phyloP scores from a whole-genome alignment of 2,329 filamentous ascomycete species.

The Hymenoscyphus occultus region DNA sequence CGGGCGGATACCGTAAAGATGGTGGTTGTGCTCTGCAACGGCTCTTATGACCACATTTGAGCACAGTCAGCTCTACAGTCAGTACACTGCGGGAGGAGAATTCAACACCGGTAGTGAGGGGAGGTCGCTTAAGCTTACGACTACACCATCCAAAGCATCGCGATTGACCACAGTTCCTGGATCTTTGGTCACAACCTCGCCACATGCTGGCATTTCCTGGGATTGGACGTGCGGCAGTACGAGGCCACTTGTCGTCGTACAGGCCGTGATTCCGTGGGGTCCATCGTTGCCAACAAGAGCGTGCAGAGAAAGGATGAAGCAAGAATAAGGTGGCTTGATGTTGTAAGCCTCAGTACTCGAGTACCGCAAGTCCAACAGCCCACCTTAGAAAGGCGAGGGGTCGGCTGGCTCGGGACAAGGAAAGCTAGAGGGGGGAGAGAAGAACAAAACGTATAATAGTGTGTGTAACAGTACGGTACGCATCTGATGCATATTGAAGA shows the following conservation, averaged over 20 bases:
- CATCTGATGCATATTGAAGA: no score
- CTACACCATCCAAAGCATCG: neutral
- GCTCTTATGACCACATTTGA: neutral
- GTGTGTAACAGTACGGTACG: no score
- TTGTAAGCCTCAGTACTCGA: neutral
- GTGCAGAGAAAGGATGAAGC: neutral
- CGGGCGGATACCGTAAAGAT: neutral
- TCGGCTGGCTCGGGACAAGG: neutral
- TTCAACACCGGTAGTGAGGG: neutral
- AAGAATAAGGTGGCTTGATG: neutral
- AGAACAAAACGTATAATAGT: neutral
- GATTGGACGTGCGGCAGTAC: slow-evolving; percentile 4
- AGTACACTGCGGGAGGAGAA: neutral
- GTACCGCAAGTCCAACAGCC: neutral
- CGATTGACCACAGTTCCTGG: neutral
- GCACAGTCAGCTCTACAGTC: neutral
- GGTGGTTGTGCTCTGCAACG: neutral
- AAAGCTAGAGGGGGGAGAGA: neutral
- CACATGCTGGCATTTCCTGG: neutral
- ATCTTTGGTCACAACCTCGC: neutral
- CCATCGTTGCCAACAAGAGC: neutral
- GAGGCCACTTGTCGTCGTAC: neutral
- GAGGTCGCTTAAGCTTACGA: neutral
- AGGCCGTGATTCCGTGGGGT: neutral
- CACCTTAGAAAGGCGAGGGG: neutral